Conservation (phyloP, 2,329 filamentous ascomycete species). For the Cladosporium velox region DNA sequence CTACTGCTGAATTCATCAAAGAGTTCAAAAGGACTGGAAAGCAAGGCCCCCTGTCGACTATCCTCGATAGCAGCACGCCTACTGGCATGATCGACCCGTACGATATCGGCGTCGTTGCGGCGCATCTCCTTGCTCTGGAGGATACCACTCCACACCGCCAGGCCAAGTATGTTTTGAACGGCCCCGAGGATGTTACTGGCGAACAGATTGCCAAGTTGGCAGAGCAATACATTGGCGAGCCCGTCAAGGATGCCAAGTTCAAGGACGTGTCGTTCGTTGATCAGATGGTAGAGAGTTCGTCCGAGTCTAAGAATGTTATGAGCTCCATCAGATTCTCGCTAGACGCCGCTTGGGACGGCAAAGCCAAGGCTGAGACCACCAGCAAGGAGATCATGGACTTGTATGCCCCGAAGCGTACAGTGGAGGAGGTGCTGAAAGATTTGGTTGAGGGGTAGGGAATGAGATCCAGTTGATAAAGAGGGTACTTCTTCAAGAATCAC, state of each 20-base stretch:
- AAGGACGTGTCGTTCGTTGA: conserved; percentile 35
- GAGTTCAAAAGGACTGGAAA: conserved; percentile 39
- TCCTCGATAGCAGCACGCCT: conserved; percentile 35
- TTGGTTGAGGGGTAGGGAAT: background rate
- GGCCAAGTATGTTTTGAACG: conserved; percentile 44
- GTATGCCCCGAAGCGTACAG: conserved; percentile 35
- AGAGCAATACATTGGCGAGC: conserved; percentile 38
- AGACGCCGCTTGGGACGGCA: conserved; percentile 38
- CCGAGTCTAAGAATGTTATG: conserved; percentile 33
- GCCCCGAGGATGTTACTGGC: conserved; percentile 45
- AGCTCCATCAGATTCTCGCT: conserved; percentile 32
- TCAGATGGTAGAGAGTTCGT: conserved; percentile 21
- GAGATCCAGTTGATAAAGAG: background rate
- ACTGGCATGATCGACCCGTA: conserved; percentile 30
- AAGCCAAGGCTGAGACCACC: conserved; percentile 32
- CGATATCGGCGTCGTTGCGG: conserved; percentile 42
- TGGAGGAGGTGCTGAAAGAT: background rate
- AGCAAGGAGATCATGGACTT: conserved; percentile 37
- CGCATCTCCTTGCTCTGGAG: conserved; percentile 38
- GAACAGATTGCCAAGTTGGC: conserved; percentile 39
- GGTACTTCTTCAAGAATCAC: background rate
- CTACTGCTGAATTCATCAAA: conserved; percentile 38
- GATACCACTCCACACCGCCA: conserved; percentile 36
- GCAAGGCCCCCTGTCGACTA: conserved; percentile 34
- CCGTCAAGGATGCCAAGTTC: conserved; percentile 31